Base-by-base conservation (phyloP, 2,329 filamentous ascomycete species). In the Septoria linicola region DNA sequence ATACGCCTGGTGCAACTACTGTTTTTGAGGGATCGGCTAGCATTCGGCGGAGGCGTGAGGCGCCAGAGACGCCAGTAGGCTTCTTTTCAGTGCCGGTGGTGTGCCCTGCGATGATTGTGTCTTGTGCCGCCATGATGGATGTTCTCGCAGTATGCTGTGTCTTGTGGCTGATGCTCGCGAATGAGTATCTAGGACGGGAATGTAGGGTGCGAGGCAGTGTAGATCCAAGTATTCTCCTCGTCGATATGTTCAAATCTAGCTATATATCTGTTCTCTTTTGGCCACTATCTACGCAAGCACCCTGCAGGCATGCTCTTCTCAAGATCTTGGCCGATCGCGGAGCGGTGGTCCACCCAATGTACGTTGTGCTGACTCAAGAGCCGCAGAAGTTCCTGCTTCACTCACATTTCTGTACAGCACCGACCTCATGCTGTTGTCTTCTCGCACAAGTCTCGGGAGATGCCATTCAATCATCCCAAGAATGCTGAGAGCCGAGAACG, bases 1-100 rank as follows among this genome's bases (percentile, higher is more conserved):
- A 85, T 2, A 87, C 83, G 25, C 84, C 83, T 0, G 83, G 83
- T 44, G 79, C 82, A 2, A 84, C 74, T 32, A 87, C 58, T 7
- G 63, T 62, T 23, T 65, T 62, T 8, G 53, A 56, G n/a, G 62
- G 63, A 35, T 66, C 60, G 25, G 62, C 59, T 23, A 66, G 61
- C 56, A 66, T 61, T 49, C 65, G 45, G 21, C 64, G 61, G 5
- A 66, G 59, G 41, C 62, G 62, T 11, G 46, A 52, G 16, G 59
- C 58, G 51, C 59, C 61, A 19, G 64, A 57, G 17, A 58, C 43
- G 34, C 20, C 34, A n/a, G 37, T 46, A 14, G 41, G 47, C 40
- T 54, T 41, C 19, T 46, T 31, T 31, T 31, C 16, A 19, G 32
- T 51, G 20, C 57, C 37, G 8, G 27, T 42, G 17, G 37, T 53